Evolutionary conservation across 495 filamentous ascomycete species (phyloP).

Genomic region (Alectoria sarmentosa): DNA sequence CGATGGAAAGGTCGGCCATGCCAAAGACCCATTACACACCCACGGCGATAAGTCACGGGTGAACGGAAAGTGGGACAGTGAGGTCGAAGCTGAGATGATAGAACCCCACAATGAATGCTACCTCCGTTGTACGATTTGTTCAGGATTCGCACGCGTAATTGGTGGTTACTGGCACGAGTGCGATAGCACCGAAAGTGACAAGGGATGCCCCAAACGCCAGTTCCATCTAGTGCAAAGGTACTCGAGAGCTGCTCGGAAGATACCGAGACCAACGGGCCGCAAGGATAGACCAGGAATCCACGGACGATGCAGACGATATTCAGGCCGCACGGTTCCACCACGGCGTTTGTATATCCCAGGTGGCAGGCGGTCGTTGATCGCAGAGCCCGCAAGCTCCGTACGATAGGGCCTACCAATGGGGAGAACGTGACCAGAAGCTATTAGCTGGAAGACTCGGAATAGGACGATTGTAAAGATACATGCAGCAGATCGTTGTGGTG

Average conservation of each 20-base stretch:
- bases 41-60: background rate
- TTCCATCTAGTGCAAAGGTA: background rate
- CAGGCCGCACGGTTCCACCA: background rate
- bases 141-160: background rate
- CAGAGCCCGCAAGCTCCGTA: background rate
- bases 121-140: background rate
- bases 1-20: background rate
- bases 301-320: background rate
- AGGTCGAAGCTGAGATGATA: background rate
- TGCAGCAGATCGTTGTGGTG: background rate
- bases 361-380: background rate
- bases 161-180: background rate
- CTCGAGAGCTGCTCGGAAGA: background rate
- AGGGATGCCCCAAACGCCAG: background rate
- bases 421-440: background rate
- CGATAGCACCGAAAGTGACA: background rate
- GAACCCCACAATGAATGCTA: background rate
- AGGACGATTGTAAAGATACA: background rate
- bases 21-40: background rate
- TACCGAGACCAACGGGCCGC: background rate
- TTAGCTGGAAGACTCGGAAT: background rate
- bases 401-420: background rate
- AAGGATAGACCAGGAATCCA: background rate
- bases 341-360: background rate
- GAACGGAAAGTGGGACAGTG: background rate